Percentiles rank a stretch among this genome's conserved stretches.
These are phyloP conservation scores for Fusarium sublunatum DNA, from an alignment of 2,329 filamentous ascomycete genomes.

Conservation along the genomic window DNA sequence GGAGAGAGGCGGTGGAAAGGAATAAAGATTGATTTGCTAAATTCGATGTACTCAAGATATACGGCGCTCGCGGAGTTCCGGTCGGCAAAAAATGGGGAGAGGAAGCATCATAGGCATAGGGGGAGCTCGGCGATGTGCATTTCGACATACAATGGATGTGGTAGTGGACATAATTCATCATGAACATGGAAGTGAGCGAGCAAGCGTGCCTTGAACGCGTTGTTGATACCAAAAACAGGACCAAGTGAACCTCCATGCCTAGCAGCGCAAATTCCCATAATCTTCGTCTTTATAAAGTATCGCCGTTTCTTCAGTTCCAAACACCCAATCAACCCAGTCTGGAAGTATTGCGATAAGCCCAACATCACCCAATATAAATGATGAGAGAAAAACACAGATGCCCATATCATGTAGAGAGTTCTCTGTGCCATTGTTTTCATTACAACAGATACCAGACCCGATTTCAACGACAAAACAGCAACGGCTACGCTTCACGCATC, in stretches of 20 bases:
- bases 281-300: conserved; percentile 1
- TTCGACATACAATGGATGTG: conserved; percentile 7
- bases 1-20: conserved; percentile 11
- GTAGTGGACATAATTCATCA: conserved; percentile 26
- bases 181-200: conserved; percentile 18
- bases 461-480: conserved; percentile 39
- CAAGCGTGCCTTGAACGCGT: conserved; percentile 18
- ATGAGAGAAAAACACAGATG: conserved; percentile 22
- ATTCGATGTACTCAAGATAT: conserved; percentile 37
- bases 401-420: conserved; percentile 27
- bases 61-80: conserved; percentile 44
- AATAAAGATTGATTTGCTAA: conserved; percentile 28
- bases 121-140: conserved; percentile 9
- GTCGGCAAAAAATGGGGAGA: conserved; percentile 32
- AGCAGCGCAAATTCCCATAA: neutral
- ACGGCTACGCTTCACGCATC: conserved; percentile 43
- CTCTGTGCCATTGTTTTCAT: conserved; percentile 41
- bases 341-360: neutral
- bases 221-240: conserved; percentile 5
- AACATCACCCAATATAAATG: conserved; percentile 8
- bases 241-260: neutral
- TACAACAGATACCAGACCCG: conserved; percentile 44
- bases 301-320: neutral
- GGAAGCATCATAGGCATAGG: conserved; percentile 17
- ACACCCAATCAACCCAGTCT: neutral